These are phyloP conservation scores for Didymella glomerata DNA, from an alignment of 2,329 filamentous ascomycete species.

Conservation along the genomic window DNA sequence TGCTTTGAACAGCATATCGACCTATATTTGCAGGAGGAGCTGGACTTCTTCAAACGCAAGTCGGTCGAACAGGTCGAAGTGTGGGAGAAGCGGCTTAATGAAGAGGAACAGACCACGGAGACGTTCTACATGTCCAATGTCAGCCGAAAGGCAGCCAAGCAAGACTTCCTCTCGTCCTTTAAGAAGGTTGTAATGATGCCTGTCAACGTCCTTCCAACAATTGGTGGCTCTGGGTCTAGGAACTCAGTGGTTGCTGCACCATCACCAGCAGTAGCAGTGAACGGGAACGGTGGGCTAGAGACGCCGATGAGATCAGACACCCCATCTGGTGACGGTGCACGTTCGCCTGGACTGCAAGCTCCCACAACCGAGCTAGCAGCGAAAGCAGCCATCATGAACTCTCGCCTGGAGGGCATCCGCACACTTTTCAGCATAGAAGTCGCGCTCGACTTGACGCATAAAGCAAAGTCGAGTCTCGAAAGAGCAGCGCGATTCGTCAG, in stretches of 20 bases:
- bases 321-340: constrained; percentile 52
- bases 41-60: constrained; percentile 81
- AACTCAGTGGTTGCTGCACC: constrained; percentile 44
- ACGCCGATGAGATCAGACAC: constrained; percentile 38
- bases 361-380: constrained; percentile 92
- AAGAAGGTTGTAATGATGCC: constrained; percentile 99
- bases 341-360: constrained; percentile 63
- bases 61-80: constrained; percentile 78
- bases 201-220: constrained; percentile 83
- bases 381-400: constrained; percentile 97
- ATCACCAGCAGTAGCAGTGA: constrained; percentile 23
- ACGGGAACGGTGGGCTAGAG: constrained; percentile 43
- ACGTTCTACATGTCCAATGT: constrained; percentile 96
- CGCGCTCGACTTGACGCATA: constrained; percentile 86
- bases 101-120: constrained; percentile 89
- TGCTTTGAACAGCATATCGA: constrained; percentile 95
- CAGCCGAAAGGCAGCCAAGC: constrained; percentile 93
- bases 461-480: constrained; percentile 86
- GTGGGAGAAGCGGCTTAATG: constrained; percentile 92
- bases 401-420: constrained; percentile 90
- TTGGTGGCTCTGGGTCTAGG: constrained; percentile 53
- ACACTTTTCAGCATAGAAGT: constrained; percentile 97
- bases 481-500: constrained; percentile 83
- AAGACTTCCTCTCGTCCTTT: constrained; percentile 94
- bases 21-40: constrained; percentile 88